These are phyloP conservation scores for Tricholoma terreum DNA, from an alignment of 768 basidiomycete species.

Conservation along the genomic window DNA sequence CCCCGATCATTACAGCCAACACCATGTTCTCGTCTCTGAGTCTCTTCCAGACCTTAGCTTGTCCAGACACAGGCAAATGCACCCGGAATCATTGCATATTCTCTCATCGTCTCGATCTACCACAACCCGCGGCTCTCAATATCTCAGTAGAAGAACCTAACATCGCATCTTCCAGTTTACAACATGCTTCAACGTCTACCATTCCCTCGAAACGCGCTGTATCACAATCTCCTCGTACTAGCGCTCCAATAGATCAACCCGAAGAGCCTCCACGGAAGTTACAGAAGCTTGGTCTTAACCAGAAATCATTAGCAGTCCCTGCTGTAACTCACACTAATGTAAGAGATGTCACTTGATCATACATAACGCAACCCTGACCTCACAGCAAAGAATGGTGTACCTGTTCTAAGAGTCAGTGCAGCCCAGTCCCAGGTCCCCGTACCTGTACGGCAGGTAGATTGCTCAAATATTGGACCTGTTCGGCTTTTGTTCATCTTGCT, in stretches of 20 bases:
- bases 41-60: slow-evolving; percentile 56
- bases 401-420: slow-evolving; percentile 62
- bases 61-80: slow-evolving; percentile 55
- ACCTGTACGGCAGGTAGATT: slow-evolving; percentile 66
- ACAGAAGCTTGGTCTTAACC: slow-evolving; percentile 46
- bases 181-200: slow-evolving; percentile 5
- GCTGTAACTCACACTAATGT: slow-evolving; percentile 37
- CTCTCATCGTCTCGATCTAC: slow-evolving; percentile 50
- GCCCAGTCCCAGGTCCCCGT: slow-evolving; percentile 70
- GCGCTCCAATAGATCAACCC: slow-evolving; percentile 16
- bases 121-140: slow-evolving; percentile 32
- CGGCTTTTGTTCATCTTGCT: slow-evolving; percentile 8
- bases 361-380: slow-evolving; percentile 2
- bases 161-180: slow-evolving; percentile 8
- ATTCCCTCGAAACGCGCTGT: slow-evolving; percentile 54
- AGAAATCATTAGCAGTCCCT: slow-evolving; percentile 42
- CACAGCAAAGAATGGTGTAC: slow-evolving; percentile 50
- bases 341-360: slow-evolving; percentile 8
- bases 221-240: slow-evolving; percentile 25
- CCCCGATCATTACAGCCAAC: too few relatives aligned
- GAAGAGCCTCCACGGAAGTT: slow-evolving; percentile 64
- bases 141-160: slow-evolving; percentile 32
- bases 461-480: background rate
- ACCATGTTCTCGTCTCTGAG: slow-evolving; percentile 63
- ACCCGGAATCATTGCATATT: slow-evolving; percentile 57